A percentile compares a stretch with the other conserved stretches of the same genome.
These are phyloP conservation scores for Tolypocladium nubicola DNA, from an alignment of 2,329 filamentous ascomycete species.

Conservation along the genomic window DNA sequence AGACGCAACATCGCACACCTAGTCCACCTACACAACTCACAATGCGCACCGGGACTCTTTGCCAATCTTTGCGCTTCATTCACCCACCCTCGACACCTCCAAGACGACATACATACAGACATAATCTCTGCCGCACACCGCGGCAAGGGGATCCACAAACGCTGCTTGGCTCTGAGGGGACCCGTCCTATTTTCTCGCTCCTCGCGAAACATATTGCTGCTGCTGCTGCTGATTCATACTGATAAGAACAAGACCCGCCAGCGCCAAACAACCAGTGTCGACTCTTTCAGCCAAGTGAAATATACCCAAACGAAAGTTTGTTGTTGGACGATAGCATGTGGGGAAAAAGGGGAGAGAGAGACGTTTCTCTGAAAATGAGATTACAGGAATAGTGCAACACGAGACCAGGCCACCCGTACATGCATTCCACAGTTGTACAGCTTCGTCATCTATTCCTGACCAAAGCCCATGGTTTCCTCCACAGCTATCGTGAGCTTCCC, in stretches of 20 bases:
- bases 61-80: no score
- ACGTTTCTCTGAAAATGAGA: neutral
- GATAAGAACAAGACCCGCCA: conserved; percentile 12
- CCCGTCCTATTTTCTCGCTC: neutral
- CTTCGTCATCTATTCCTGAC: conserved; percentile 64
- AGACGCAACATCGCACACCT: no score
- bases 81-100: no score
- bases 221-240: conserved; percentile 3
- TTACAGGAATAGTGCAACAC: neutral
- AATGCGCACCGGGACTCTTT: no score
- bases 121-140: no score
- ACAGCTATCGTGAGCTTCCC: conserved; percentile 92
- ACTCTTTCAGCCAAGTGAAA: conserved; percentile 18
- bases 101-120: no score
- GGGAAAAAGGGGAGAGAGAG: neutral
- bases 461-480: conserved; percentile 97
- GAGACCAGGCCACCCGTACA: neutral
- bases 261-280: conserved; percentile 20
- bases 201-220: neutral
- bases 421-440: neutral
- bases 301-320: conserved; percentile 17
- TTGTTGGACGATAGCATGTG: conserved; percentile 1
- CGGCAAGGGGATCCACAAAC: neutral
- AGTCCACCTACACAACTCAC: no score
- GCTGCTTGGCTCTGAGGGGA: neutral